Conservation (phyloP, 768 basidiomycete genomes). For the Arthromyces matolae region DNA sequence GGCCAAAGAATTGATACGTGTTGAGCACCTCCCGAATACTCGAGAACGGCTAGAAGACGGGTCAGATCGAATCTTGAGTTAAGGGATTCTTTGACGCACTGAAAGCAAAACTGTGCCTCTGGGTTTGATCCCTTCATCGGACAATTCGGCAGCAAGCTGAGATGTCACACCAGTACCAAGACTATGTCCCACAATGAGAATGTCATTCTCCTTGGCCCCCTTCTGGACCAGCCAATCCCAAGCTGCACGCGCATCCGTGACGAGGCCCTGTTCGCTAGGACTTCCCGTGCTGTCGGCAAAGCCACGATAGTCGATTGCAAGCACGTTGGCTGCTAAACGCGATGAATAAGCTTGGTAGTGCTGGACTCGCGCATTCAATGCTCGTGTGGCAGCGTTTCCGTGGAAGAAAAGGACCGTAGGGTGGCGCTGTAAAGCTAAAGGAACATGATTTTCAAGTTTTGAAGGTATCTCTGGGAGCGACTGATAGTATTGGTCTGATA, state of each 20-base stretch:
- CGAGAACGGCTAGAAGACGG: slow-evolving; percentile 54
- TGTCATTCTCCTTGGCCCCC: slow-evolving; percentile 52
- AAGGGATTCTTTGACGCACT: slow-evolving; percentile 24
- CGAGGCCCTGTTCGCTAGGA: slow-evolving; percentile 74
- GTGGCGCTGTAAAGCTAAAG: slow-evolving; percentile 47
- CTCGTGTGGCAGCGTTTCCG: slow-evolving; percentile 84
- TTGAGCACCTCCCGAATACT: slow-evolving; percentile 61
- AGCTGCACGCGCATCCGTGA: slow-evolving; percentile 68
- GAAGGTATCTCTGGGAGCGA: slow-evolving; percentile 37
- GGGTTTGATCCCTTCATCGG: slow-evolving; percentile 36
- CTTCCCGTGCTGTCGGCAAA: slow-evolving; percentile 82
- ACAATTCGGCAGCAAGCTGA: slow-evolving; percentile 45
- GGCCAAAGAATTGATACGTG: slow-evolving; percentile 62
- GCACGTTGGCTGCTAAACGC: slow-evolving; percentile 67
- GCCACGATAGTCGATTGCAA: slow-evolving; percentile 89
- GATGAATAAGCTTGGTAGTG: slow-evolving; percentile 65
- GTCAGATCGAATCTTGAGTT: too few relatives aligned
- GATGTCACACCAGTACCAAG: slow-evolving; percentile 80
- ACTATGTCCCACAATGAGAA: slow-evolving; percentile 83
- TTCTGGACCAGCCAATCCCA: slow-evolving; percentile 72
- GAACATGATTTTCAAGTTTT: slow-evolving; percentile 40
- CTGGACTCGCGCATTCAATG: slow-evolving; percentile 59
- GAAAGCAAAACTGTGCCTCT: slow-evolving; percentile 50
- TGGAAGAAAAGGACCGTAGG: slow-evolving; percentile 92
- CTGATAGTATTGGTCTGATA: slow-evolving; percentile 64